Evolutionary conservation across 176 grass and related monocot genomes (phyloP), one percentile per base, ranked within the genome.

Genomic region (Miscanthus lutarioriparius): DNA sequence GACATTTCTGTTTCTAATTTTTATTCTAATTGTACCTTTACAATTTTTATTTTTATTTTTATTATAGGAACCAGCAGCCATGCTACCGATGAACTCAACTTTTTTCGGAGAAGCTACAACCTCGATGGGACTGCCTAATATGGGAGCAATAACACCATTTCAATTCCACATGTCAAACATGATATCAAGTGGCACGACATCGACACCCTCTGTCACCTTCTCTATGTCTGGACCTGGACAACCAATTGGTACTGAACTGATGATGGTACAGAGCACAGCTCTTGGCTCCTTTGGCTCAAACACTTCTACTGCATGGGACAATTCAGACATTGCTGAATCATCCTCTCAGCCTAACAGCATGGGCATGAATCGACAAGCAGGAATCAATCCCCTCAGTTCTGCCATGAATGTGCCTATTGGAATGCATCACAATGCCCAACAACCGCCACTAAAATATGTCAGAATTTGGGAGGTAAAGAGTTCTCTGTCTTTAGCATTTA

Each of bases 381-480:
- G 69, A 88, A 80, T 67, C 81, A 81, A 80, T 92, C 70, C 92
- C 77, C 8, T 80, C n/a, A 22, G 58, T 62, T 62, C n/a, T 11
- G 1, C n/a, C 58, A 62, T 62, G 58, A 12, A 62, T 26, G 10
- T 26, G n/a, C 3, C 56, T 25, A 25, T 61, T 61, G 56, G n/a
- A 1, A 10, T 61, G n/a, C 8, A 61, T 61, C n/a, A 10, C n/a
- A 62, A 62, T 62, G n/a, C 58, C 58, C 58, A 62, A 2, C 58
- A 62, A 22, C 58, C 58, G 10, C n/a, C n/a, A 62, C 58, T 90
- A 59, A 95, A 98, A 58, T 98, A 98, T 90, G 85, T 93, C 80
- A 95, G 85, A 91, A 98, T 98, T 85, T 98, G 95, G 95, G 92
- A 98, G 95, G 95, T 98, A 91, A 67, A 48, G 5, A 36, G 45